A percentile compares a stretch with the other conserved stretches of the same genome.
Evolutionary conservation across 208 protist species (phyloP).

Genomic region (Acanthamoeba triangularis): DNA sequence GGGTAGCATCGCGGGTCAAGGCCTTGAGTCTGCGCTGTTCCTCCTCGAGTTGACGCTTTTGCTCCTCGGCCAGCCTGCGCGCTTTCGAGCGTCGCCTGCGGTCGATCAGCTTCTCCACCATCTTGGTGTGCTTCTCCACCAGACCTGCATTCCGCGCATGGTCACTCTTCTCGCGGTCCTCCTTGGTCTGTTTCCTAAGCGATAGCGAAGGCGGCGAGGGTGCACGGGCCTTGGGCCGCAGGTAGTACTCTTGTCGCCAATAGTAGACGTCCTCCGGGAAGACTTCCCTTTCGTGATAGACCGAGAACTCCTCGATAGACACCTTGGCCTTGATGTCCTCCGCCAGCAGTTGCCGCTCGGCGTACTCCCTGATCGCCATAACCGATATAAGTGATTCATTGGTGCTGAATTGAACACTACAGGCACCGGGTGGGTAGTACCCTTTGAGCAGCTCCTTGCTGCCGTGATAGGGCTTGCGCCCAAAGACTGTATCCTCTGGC

Average conservation of each 20-base stretch:
- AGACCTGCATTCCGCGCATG: background rate
- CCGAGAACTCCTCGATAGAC: background rate
- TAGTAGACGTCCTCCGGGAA: conserved; percentile 45
- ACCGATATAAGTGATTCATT: background rate
- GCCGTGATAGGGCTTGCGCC: conserved; percentile 46
- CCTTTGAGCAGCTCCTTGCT: conserved; percentile 39
- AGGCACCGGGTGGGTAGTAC: background rate
- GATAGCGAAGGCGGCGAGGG: background rate
- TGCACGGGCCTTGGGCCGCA: background rate
- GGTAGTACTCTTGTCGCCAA: conserved; percentile 28
- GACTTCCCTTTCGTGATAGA: background rate
- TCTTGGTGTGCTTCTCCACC: background rate
- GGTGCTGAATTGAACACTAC: too few species aligned
- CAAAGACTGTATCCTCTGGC: conserved; percentile 47
- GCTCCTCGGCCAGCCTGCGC: conserved; percentile 7
- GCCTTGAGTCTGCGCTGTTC: background rate
- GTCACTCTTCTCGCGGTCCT: background rate
- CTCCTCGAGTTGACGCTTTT: background rate
- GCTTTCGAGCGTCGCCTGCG: conserved; percentile 18
- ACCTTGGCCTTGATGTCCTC: conserved; percentile 42
- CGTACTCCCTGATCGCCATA: conserved; percentile 3
- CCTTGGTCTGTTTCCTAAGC: background rate
- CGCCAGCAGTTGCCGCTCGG: background rate
- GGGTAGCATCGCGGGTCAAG: background rate
- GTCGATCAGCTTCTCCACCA: conserved; percentile 26